These are phyloP conservation scores for Groenewaldozyma salmanticensis DNA, from an alignment of 805 yeast species.

Conservation along the genomic window DNA sequence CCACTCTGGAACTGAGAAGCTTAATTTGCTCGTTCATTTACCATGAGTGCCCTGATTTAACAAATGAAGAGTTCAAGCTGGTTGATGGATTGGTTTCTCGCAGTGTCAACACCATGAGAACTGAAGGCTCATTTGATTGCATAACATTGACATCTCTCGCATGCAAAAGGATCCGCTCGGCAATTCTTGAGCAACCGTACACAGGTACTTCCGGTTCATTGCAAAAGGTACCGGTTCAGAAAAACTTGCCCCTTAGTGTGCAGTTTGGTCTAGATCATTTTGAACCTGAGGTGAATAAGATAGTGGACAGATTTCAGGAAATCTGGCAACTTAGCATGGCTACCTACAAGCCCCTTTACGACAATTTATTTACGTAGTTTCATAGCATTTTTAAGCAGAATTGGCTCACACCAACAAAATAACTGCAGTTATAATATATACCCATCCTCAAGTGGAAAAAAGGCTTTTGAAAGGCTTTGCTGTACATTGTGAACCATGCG, in stretches of 20 bases:
- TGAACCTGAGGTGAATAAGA: constrained; percentile 11
- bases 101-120: not conserved
- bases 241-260: constrained; percentile 3
- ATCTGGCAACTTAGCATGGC: constrained; percentile 15
- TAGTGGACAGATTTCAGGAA: constrained; percentile 6
- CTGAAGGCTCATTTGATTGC: not conserved
- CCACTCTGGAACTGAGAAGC: not conserved
- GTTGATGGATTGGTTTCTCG: constrained; percentile 12
- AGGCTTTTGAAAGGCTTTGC: too few species aligned
- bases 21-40: constrained; percentile 7
- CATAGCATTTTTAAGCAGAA: too few species aligned
- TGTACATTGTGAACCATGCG: too few species aligned
- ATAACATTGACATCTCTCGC: constrained; percentile 12
- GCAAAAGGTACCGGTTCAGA: constrained; percentile 1
- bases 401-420: too few species aligned
- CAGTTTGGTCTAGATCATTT: too few species aligned
- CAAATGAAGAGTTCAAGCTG: constrained; percentile 7
- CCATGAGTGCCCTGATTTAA: constrained; percentile 13
- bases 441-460: too few species aligned
- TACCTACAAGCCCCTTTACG: constrained; percentile 16
- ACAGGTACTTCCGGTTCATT: not conserved
- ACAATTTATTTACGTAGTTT: constrained; percentile 3
- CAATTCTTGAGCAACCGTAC: constrained; percentile 7
- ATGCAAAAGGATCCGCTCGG: constrained; percentile 11
- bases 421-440: too few species aligned